phyloP scores from a whole-genome alignment of 148 eudicot species.

The Limonium bicolor region DNA sequence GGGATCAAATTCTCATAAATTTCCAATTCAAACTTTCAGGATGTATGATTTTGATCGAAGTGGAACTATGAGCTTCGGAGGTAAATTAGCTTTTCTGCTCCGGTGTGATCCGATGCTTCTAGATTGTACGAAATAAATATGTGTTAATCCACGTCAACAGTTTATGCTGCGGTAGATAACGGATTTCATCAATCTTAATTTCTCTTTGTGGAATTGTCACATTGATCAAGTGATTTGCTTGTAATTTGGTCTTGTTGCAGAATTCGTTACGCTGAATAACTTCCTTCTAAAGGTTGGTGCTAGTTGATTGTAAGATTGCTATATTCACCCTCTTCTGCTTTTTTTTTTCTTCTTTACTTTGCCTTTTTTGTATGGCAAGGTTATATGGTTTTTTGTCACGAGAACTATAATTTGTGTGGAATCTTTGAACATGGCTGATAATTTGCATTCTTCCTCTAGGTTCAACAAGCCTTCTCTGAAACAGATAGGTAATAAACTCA shows the following conservation, averaged over 20 bases:
- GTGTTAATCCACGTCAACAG: no score
- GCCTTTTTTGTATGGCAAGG: no score
- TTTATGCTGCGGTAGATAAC: not conserved
- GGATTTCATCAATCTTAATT: not conserved
- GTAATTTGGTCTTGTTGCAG: constrained; percentile 19
- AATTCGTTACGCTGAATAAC: constrained; percentile 72
- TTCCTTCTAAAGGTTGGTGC: constrained; percentile 69
- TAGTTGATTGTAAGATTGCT: no score
- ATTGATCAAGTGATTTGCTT: constrained; percentile 3
- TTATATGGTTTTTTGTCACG: no score
- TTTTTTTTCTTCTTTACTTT: no score
- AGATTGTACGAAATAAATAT: not conserved
- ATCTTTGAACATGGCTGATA: no score
- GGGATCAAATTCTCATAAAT: not conserved
- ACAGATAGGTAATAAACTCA: no score
- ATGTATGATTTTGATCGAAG: constrained; percentile 82
- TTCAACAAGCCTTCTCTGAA: no score
- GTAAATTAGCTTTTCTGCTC: constrained; percentile 23
- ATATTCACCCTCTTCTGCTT: no score
- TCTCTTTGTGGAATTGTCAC: not conserved
- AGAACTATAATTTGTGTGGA: no score
- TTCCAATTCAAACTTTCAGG: constrained; percentile 17
- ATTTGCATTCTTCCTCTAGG: no score
- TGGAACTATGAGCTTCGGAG: constrained; percentile 88
- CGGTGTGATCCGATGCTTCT: not conserved